phyloP scores from a whole-genome alignment of 73 alveolate genomes.

The Paramecium sexaurelia region DNA sequence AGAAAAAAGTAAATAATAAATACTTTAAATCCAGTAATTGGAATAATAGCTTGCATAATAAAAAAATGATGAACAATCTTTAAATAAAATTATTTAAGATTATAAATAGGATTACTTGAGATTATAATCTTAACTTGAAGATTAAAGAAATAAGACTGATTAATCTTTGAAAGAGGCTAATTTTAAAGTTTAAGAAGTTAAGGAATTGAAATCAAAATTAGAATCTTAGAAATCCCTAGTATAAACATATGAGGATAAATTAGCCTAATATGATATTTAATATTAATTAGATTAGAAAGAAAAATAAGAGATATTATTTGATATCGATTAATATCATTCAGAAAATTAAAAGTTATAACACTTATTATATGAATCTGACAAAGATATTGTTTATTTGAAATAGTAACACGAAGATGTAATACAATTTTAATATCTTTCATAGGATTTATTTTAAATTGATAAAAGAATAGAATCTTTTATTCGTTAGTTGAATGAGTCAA shows the following conservation, averaged over 20 bases:
- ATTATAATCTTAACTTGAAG: neutral
- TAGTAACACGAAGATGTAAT: constrained; percentile 34
- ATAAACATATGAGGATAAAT: neutral
- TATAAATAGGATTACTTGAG: neutral
- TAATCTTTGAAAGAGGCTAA: constrained; percentile 11
- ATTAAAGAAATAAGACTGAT: constrained; percentile 35
- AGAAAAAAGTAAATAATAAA: constrained; percentile 6
- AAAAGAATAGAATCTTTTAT: constrained; percentile 3
- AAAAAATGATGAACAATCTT: neutral
- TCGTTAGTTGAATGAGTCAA: neutral
- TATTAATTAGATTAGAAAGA: constrained; percentile 38
- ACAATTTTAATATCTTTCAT: neutral
- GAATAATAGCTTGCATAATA: neutral
- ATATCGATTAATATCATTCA: neutral
- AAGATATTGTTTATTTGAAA: neutral
- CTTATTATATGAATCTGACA: constrained; percentile 9
- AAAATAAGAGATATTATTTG: neutral
- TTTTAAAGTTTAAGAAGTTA: neutral
- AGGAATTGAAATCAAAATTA: neutral
- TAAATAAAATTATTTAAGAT: neutral
- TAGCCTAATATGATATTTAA: constrained; percentile 40
- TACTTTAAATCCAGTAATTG: neutral
- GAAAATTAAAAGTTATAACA: neutral
- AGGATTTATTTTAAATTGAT: constrained; percentile 5
- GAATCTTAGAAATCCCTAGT: neutral